phyloP scores from a whole-genome alignment of 2,329 filamentous ascomycete species.

The Volutella citrinella region DNA sequence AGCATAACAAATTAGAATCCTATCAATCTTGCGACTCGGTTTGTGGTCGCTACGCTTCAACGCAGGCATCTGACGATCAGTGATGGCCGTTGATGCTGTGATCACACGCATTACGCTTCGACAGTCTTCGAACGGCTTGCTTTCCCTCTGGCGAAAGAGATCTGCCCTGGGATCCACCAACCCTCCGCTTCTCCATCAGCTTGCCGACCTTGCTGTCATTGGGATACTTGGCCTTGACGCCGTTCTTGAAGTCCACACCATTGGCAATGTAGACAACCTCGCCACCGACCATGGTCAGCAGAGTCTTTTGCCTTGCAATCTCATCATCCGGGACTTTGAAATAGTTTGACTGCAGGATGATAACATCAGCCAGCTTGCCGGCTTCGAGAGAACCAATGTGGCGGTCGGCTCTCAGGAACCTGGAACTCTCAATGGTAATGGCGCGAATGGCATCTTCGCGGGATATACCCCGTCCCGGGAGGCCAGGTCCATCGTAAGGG shows the following conservation, averaged over 20 bases:
- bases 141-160: too few species aligned
- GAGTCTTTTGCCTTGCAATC: constrained; percentile 15
- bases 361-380: constrained; percentile 19
- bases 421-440: constrained; percentile 11
- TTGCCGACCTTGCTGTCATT: constrained; percentile 7
- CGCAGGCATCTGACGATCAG: too few species aligned
- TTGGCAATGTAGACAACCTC: constrained; percentile 18
- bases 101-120: too few species aligned
- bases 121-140: too few species aligned
- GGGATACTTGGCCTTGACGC: constrained; percentile 11
- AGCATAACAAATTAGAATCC: too few species aligned
- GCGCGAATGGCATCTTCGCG: constrained; percentile 10
- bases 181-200: too few species aligned
- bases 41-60: too few species aligned
- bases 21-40: too few species aligned
- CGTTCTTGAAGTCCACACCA: constrained; percentile 9
- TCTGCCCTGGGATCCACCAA: too few species aligned
- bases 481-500: constrained; percentile 10
- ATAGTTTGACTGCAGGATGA: constrained; percentile 15
- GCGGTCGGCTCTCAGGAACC: constrained; percentile 14
- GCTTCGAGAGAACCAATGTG: constrained; percentile 17
- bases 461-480: constrained; percentile 6
- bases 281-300: constrained; percentile 20
- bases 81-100: too few species aligned
- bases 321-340: constrained; percentile 16